Base-by-base conservation (phyloP, 768 basidiomycete genomes). In the Floccularia luteovirens region DNA sequence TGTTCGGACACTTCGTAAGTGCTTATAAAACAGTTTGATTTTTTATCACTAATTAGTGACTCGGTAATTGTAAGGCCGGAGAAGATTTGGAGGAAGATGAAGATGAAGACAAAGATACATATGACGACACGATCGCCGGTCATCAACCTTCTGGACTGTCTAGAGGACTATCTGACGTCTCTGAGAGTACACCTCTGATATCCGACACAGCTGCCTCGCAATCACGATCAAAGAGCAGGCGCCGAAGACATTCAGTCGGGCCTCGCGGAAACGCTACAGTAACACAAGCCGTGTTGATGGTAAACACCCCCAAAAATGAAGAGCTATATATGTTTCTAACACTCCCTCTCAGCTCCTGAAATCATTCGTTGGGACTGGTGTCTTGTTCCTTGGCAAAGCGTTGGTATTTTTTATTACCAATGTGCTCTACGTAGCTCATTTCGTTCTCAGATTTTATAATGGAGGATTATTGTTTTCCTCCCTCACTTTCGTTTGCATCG, bases 1-100 rank as follows among this genome's bases (percentile, higher is more conserved):
- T 98, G 19, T 99, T 90, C 53, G 96, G 96, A 3, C 94, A 98
- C 59, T 97, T 96, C 55, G 94, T 93, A 54, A 65, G 92, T 69
- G 22, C 38, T 33, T 34, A 7, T 24, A 31, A 14, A 14, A 20
- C 13, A 31, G 21, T 16, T 28, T 20, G 5, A 3, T 2, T 32
- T 19, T 28, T 7, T 1, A 23, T n/a, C 23, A 11, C 11, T 38
- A 17, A 24, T 34, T 23, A 28, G 10, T 31, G 27, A 33, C 41
- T 24, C 46, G 45, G 43, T 47, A 33, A 44, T 35, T 10, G 17
- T 22, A 43, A 91, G 91, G 92, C 90, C 24, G 89, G 93, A 54
- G 88, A 90, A 67, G 88, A 91, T 48, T 68, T 92, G 2, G 88
- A 85, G 49, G 85, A 89, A 53, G 82, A 88, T 19, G 92, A 96